Percentiles rank a stretch among this genome's conserved stretches.
These are phyloP conservation scores for Botryotinia narcissicola DNA, from an alignment of 2,329 filamentous ascomycete genomes.

Conservation along the genomic window DNA sequence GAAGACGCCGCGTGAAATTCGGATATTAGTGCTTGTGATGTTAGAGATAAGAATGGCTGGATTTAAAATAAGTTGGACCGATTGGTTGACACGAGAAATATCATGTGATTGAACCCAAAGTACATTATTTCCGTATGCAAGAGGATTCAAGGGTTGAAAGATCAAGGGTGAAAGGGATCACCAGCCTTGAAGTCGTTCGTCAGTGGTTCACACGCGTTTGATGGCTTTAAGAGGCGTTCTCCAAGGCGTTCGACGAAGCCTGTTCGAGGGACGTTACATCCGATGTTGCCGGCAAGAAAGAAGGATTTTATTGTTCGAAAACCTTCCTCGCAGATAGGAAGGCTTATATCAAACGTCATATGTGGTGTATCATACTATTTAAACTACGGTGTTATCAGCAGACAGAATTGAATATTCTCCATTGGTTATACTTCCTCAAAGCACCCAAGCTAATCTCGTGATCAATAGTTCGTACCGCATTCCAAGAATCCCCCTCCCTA, in stretches of 20 bases:
- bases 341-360: neutral
- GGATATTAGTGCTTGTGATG: conserved; percentile 6
- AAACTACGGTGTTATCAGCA: neutral
- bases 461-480: neutral
- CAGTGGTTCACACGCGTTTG: neutral
- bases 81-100: neutral
- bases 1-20: conserved; percentile 10
- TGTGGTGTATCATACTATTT: neutral
- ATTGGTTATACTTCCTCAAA: neutral
- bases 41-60: conserved; percentile 12
- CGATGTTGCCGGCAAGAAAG: neutral
- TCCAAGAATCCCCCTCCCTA: no score
- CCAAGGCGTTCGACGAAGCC: neutral
- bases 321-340: neutral
- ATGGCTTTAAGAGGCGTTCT: conserved; percentile 1
- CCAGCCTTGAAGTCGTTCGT: neutral
- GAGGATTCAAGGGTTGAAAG: neutral
- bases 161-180: neutral
- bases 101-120: conserved; percentile 8
- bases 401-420: neutral
- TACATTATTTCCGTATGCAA: neutral
- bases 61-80: neutral
- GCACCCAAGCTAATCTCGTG: neutral
- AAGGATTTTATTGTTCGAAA: neutral
- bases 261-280: neutral